These are phyloP conservation scores for Plenodomus lindquistii DNA, from an alignment of 2,329 filamentous ascomycete species.

Conservation along the genomic window DNA sequence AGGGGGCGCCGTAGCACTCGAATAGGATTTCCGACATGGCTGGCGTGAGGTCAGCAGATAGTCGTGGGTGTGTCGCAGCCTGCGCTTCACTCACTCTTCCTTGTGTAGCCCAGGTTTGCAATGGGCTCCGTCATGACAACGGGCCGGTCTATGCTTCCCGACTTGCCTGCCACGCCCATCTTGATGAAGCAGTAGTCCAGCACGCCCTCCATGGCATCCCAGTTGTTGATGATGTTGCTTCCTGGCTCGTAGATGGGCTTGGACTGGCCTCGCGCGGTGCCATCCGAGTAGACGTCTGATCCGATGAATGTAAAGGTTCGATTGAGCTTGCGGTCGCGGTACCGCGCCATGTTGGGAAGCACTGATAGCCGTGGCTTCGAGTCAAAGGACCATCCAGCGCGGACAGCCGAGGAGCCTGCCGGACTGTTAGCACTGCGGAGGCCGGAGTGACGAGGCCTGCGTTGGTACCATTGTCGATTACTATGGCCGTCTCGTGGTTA, in stretches of 20 bases:
- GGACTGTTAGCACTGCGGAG: slow-evolving; percentile 9
- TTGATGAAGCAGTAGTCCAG: slow-evolving; percentile 95
- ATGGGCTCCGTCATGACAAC: slow-evolving; percentile 96
- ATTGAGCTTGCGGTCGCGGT: slow-evolving; percentile 89
- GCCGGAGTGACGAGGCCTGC: slow-evolving; percentile 10
- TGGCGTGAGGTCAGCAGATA: slow-evolving; percentile 41
- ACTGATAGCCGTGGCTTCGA: slow-evolving; percentile 75
- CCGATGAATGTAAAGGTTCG: slow-evolving; percentile 93
- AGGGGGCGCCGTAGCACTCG: slow-evolving; percentile 90
- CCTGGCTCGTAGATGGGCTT: slow-evolving; percentile 89
- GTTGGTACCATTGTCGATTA: slow-evolving; percentile 89
- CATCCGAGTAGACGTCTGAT: slow-evolving; percentile 90
- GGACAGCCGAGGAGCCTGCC: slow-evolving; percentile 80
- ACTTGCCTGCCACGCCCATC: slow-evolving; percentile 77
- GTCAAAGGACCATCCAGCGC: slow-evolving; percentile 96
- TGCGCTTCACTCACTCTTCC: slow-evolving; percentile 70
- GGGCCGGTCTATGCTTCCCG: slow-evolving; percentile 78
- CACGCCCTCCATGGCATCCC: slow-evolving; percentile 95
- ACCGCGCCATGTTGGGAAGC: slow-evolving; percentile 91
- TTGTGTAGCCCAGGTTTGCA: slow-evolving; percentile 84
- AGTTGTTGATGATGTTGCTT: slow-evolving; percentile 90
- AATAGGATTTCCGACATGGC: slow-evolving; percentile 98
- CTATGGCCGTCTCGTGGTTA: slow-evolving; percentile 70
- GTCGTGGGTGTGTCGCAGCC: background rate
- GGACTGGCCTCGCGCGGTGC: slow-evolving; percentile 86